These are phyloP conservation scores for Fusarium sp. DNA, from an alignment of 2,329 filamentous ascomycete species.

Conservation along the genomic window DNA sequence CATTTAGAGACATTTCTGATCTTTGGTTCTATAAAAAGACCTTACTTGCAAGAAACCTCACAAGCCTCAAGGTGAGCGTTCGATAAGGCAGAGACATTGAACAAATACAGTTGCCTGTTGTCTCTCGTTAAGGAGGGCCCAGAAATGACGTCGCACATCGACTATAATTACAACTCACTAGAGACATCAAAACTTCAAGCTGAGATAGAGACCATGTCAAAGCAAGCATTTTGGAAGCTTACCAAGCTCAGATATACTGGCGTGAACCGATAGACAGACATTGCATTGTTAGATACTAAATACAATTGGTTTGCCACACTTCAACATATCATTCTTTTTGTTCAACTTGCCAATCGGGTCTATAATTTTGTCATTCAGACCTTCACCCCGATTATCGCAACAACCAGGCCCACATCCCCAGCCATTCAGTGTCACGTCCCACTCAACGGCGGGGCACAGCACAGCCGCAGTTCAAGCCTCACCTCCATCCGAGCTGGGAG, in stretches of 20 bases:
- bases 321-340: background rate
- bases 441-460: slow-evolving; percentile 35
- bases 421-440: slow-evolving; percentile 6
- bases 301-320: background rate
- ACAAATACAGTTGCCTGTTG: background rate
- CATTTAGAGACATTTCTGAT: background rate
- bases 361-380: background rate
- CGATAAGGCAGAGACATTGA: background rate
- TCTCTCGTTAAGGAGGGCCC: background rate
- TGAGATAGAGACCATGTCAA: background rate
- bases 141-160: background rate
- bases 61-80: background rate
- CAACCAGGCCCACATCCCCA: slow-evolving; percentile 5
- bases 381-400: slow-evolving; percentile 18
- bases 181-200: background rate
- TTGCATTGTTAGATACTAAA: background rate
- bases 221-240: background rate
- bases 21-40: background rate
- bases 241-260: background rate
- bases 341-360: background rate
- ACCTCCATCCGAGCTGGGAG: slow-evolving; percentile 37
- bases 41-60: background rate
- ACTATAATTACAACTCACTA: background rate
- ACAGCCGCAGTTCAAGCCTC: slow-evolving; percentile 41
- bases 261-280: too few species aligned